phyloP scores from a whole-genome alignment of 257 asterid species.

The Solanum sejunctum region DNA sequence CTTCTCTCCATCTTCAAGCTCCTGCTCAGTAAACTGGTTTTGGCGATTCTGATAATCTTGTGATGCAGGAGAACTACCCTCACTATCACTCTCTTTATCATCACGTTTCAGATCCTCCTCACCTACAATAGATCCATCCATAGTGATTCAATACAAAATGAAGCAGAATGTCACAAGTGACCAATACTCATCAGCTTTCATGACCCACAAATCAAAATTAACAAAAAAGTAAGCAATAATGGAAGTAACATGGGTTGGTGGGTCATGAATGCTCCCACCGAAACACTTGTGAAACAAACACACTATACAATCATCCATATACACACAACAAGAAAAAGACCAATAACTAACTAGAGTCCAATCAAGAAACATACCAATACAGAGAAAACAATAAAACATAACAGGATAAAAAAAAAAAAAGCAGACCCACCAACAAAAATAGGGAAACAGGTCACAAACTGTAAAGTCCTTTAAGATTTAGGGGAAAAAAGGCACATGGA shows the following conservation, averaged over 20 bases:
- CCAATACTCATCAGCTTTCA: not conserved
- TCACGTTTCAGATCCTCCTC: slow-evolving; percentile 28
- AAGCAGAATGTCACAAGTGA: not conserved
- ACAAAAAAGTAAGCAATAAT: not conserved
- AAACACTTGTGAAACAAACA: not conserved
- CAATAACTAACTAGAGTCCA: not conserved
- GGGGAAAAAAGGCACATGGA: slow-evolving; percentile 16
- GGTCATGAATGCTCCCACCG: not conserved
- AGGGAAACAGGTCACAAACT: slow-evolving; percentile 13
- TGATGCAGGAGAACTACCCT: slow-evolving; percentile 25
- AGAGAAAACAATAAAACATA: slow-evolving; percentile 1
- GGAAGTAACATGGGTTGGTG: not conserved
- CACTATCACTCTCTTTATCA: slow-evolving; percentile 28
- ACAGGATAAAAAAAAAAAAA: slow-evolving; percentile 11
- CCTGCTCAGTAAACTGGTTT: slow-evolving; percentile 18
- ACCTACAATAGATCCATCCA: slow-evolving; percentile 34
- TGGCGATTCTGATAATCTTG: slow-evolving; percentile 16
- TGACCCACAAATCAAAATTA: not conserved
- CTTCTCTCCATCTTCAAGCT: slow-evolving; percentile 19
- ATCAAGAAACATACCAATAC: not conserved
- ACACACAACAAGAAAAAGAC: slow-evolving; percentile 3
- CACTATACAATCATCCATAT: not conserved
- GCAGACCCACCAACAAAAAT: slow-evolving; percentile 24
- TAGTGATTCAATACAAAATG: slow-evolving; percentile 4
- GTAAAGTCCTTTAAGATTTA: slow-evolving; percentile 11